phyloP scores from a whole-genome alignment of 768 basidiomycete genomes.

The Leccinum broughii region DNA sequence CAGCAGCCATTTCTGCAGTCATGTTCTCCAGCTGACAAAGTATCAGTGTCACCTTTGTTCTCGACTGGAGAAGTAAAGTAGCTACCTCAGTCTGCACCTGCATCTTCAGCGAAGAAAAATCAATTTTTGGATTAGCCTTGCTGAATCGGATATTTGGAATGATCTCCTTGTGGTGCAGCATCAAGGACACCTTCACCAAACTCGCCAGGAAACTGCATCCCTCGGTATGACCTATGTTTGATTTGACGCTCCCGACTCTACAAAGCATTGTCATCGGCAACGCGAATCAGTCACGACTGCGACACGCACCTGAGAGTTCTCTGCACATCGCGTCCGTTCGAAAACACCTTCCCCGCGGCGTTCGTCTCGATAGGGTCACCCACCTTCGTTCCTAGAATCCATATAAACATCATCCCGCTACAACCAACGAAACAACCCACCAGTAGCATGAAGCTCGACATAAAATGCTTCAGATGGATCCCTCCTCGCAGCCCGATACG shows the following conservation, averaged over 20 bases:
- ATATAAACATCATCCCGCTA: not conserved
- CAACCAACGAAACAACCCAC: conserved; percentile 8
- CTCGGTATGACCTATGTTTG: conserved; percentile 29
- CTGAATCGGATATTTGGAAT: conserved; percentile 31
- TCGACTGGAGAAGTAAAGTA: not conserved
- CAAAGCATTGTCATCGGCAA: not conserved
- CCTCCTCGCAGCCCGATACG: conserved; percentile 30
- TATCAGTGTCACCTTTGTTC: too few relatives aligned
- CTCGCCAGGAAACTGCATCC: conserved; percentile 37
- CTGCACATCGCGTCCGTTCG: conserved; percentile 19
- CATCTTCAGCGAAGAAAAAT: conserved; percentile 28
- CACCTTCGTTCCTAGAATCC: conserved; percentile 35
- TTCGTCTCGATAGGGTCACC: conserved; percentile 55
- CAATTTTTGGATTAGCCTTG: conserved; percentile 30
- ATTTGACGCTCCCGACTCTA: conserved; percentile 31
- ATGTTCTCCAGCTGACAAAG: conserved; percentile 20
- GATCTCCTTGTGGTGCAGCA: conserved; percentile 32
- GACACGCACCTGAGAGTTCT: conserved; percentile 20
- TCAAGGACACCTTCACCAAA: conserved; percentile 35
- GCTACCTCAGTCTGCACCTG: conserved; percentile 26
- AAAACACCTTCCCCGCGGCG: conserved; percentile 42
- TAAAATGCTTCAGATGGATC: conserved; percentile 45
- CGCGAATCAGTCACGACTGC: not conserved
- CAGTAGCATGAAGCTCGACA: conserved; percentile 54
- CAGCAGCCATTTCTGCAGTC: conserved; percentile 30